These are phyloP conservation scores for Pinus tabuliformis DNA, from an alignment of 75 land plant species.

Conservation along the genomic window DNA sequence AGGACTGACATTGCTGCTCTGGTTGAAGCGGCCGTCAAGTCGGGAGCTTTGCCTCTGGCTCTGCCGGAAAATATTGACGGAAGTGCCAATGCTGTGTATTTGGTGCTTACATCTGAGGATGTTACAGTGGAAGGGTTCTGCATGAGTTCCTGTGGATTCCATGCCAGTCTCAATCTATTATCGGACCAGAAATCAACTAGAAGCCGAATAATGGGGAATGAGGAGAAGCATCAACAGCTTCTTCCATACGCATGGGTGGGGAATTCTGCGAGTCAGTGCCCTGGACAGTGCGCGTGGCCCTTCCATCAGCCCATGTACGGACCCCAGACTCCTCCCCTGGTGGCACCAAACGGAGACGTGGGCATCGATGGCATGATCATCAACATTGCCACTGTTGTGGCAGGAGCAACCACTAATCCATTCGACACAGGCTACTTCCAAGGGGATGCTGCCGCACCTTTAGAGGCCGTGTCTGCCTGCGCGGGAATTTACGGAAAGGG, in stretches of 20 bases:
- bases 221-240: too few species aligned
- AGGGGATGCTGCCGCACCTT: slow-evolving; percentile 49
- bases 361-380: too few species aligned
- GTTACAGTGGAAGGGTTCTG: slow-evolving; percentile 48
- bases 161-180: slow-evolving; percentile 5
- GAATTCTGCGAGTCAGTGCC: too few species aligned
- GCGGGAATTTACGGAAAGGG: slow-evolving; percentile 72
- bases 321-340: too few species aligned
- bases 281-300: too few species aligned
- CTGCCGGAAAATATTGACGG: too few species aligned
- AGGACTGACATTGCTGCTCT: slow-evolving; percentile 4
- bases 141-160: slow-evolving; percentile 41
- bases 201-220: too few species aligned
- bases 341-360: too few species aligned
- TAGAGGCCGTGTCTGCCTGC: slow-evolving; percentile 78
- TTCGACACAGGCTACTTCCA: slow-evolving; percentile 63
- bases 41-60: slow-evolving; percentile 16
- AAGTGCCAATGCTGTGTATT: slow-evolving; percentile 17
- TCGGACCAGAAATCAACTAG: too few species aligned
- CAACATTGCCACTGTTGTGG: too few species aligned
- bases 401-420: slow-evolving; percentile 22
- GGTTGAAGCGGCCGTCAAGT: neutral
- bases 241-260: too few species aligned
- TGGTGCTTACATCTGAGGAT: slow-evolving; percentile 42
- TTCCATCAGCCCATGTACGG: too few species aligned